Evolutionary conservation across 2,329 filamentous ascomycete species (phyloP), one percentile per base, ranked within the genome.

Genomic region (Trichoderma sp.): DNA sequence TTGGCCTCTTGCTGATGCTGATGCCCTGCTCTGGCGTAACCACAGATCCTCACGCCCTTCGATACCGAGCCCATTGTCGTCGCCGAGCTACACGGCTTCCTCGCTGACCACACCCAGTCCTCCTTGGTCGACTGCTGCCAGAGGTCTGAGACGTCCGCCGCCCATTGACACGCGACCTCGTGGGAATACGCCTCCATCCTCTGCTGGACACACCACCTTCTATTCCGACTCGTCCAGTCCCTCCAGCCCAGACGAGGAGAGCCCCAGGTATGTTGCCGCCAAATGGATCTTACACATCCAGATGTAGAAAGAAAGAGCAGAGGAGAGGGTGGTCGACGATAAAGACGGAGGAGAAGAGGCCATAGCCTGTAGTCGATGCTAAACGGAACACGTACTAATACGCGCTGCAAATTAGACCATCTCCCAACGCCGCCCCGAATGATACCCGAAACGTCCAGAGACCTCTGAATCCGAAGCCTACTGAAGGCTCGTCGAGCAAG

Each of bases 31-130:
- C 66, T 69, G 68, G 59, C 69, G 68, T 66, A 54, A 65, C 72
- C 67, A 48, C 65, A 85, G 83, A 80, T 82, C 79, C 61, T 78
- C 76, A 70, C 78, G 80, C 72, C 81, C 78, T 72, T 73, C 78
- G 64, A 76, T 79, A 67, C 81, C 82, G 51, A 85, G 82, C 71
- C 83, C 83, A 68, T 76, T 85, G 55, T 84, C 71, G 66, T 78
- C 79, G 64, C 79, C 78, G 66, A 80, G 75, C 71, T 76, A 69
- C 65, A 76, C 78, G 63, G 74, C 78, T 56, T 77, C 78, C 67
- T 77, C 80, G 60, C 74, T 78, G 69, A 74, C 79, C 59, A 81
- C 77, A 68, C 78, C 79, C 52, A 68, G 43, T 71, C 69, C 68
- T 68, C 68, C 54, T 61, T 67, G 50, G 65, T 51, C 50, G 14